Conservation (phyloP, 2,329 filamentous ascomycete species). For the Fusarium oligoseptatum region DNA sequence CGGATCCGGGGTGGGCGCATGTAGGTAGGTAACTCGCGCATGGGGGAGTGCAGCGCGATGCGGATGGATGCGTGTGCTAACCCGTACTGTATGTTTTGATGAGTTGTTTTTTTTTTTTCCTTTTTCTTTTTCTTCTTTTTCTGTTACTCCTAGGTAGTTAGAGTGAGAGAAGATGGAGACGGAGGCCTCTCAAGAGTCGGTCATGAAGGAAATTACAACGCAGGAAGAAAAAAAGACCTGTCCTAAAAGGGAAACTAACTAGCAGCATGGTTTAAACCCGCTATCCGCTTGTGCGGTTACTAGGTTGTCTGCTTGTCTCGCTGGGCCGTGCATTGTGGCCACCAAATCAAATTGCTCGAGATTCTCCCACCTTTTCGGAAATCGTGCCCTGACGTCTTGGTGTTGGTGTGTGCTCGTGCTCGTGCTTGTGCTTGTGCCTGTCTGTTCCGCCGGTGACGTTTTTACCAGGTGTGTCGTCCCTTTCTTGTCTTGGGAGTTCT, state of each 20-base stretch:
- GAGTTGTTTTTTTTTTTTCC: slow-evolving; percentile 33
- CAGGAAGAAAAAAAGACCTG: slow-evolving; percentile 8
- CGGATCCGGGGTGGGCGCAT: background rate
- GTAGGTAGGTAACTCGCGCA: slow-evolving; percentile 3
- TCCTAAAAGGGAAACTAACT: slow-evolving; percentile 34
- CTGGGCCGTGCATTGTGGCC: background rate
- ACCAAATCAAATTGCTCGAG: slow-evolving; percentile 4
- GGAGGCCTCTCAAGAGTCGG: slow-evolving; percentile 32
- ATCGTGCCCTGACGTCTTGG: background rate
- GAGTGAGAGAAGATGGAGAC: background rate
- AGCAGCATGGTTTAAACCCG: slow-evolving; percentile 6
- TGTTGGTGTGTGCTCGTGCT: background rate
- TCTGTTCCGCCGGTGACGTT: slow-evolving; percentile 1
- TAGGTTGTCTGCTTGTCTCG: background rate
- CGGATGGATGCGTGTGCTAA: background rate
- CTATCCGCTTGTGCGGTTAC: slow-evolving; percentile 3
- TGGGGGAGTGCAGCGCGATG: background rate
- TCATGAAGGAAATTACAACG: background rate
- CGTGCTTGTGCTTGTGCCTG: too few species aligned
- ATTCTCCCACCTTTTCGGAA: background rate
- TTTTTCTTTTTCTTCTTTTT: slow-evolving; percentile 2
- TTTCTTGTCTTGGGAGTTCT: slow-evolving; percentile 7
- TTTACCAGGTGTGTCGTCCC: background rate
- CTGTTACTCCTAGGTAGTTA: background rate
- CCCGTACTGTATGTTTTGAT: slow-evolving; percentile 8